A percentile compares a stretch with the other conserved stretches of the same genome.
These are phyloP conservation scores for Datura wrightii DNA, from an alignment of 257 asterid genomes.

Conservation along the genomic window DNA sequence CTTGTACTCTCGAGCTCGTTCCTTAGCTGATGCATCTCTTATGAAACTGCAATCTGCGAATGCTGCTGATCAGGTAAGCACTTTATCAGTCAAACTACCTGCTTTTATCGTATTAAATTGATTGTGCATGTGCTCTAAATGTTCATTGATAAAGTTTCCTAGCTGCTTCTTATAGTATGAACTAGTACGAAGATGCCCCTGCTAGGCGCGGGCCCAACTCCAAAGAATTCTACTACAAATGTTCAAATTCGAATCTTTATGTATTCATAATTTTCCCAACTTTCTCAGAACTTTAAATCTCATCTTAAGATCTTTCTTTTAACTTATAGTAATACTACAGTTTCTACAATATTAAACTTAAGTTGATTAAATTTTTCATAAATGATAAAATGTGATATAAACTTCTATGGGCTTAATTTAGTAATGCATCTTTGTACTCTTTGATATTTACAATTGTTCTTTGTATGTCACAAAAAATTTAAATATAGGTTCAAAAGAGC, in stretches of 20 bases:
- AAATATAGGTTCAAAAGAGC: not conserved
- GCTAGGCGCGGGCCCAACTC: not conserved
- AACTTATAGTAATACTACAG: not conserved
- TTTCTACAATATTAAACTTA: not conserved
- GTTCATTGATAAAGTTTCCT: not conserved
- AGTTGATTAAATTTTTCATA: not conserved
- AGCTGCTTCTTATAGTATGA: constrained; percentile 5
- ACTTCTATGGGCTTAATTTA: not conserved
- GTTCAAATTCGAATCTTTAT: not conserved
- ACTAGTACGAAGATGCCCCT: not conserved
- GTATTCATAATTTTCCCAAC: not conserved
- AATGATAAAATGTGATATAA: not conserved
- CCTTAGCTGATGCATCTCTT: constrained; percentile 69
- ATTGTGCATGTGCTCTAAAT: not conserved
- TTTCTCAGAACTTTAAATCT: not conserved
- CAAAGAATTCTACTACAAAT: not conserved
- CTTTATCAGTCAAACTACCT: constrained; percentile 16
- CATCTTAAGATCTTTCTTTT: not conserved
- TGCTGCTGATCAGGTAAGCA: constrained; percentile 67
- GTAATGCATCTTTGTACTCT: not conserved
- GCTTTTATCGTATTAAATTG: not conserved
- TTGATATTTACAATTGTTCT: not conserved
- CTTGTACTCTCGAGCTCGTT: constrained; percentile 70
- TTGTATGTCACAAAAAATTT: no score
- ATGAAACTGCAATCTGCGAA: constrained; percentile 57